phyloP scores from a whole-genome alignment of 225 moss, liverwort and hornwort genomes.

The Physcomitrium patens region DNA sequence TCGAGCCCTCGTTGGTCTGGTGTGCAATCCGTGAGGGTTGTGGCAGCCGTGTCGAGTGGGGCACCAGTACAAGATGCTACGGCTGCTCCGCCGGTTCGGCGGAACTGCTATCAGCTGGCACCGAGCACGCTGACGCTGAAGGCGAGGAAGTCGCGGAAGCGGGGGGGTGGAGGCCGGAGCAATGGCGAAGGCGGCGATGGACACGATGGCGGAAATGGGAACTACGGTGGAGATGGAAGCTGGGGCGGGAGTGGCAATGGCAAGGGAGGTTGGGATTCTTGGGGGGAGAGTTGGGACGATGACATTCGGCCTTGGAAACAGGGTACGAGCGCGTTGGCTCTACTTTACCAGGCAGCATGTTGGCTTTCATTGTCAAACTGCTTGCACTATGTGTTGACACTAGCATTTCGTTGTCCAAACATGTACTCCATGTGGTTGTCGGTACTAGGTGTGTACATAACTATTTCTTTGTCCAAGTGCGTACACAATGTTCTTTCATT shows the following conservation, averaged over 20 bases:
- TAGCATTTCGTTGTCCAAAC: slow-evolving; percentile 47
- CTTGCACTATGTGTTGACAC: slow-evolving; percentile 30
- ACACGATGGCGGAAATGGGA: slow-evolving; percentile 36
- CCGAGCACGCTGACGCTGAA: slow-evolving; percentile 49
- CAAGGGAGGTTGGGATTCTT: slow-evolving; percentile 50
- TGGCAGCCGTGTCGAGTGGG: slow-evolving; percentile 40
- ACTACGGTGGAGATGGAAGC: slow-evolving; percentile 51
- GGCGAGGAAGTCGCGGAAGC: slow-evolving; percentile 38
- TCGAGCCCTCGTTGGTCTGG: background rate
- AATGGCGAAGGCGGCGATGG: slow-evolving; percentile 34
- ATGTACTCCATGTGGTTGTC: slow-evolving; percentile 46
- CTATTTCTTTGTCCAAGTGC: slow-evolving; percentile 31
- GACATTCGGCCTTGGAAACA: slow-evolving; percentile 42
- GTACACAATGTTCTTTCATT: slow-evolving; percentile 49
- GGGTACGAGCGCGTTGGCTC: slow-evolving; percentile 40
- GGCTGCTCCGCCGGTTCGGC: slow-evolving; percentile 46
- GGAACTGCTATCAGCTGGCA: slow-evolving; percentile 50
- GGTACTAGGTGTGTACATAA: slow-evolving; percentile 45
- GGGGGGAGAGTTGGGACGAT: slow-evolving; percentile 54
- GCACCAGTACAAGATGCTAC: slow-evolving; percentile 53
- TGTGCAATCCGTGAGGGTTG: slow-evolving; percentile 33
- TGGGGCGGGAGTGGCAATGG: slow-evolving; percentile 57
- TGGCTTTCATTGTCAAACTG: slow-evolving; percentile 62
- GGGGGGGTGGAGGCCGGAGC: slow-evolving; percentile 18
- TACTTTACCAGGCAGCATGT: slow-evolving; percentile 56